Conservation (phyloP, 805 yeast genomes). For the Ascoidea rubescens region DNA sequence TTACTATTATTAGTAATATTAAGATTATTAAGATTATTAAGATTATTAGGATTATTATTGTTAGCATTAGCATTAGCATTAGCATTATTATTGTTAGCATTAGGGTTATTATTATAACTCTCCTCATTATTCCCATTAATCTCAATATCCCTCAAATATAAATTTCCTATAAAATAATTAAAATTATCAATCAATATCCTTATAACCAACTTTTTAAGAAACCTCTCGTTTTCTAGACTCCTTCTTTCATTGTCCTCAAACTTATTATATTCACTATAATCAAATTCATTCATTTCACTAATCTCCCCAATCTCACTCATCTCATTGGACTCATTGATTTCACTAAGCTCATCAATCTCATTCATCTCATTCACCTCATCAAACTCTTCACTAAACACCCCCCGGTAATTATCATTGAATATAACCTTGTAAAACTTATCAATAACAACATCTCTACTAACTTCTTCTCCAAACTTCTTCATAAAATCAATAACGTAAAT, state of each 20-base stretch:
- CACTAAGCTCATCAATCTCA: not conserved
- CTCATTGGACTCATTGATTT: not conserved
- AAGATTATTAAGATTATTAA: not conserved
- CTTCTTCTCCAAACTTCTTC: not conserved
- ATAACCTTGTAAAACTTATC: no score
- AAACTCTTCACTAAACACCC: not conserved
- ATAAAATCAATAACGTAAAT: no score
- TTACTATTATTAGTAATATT: no score
- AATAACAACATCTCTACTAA: no score
- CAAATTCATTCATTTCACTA: not conserved
- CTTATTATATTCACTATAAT: no score
- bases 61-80: not conserved
- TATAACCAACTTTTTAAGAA: no score
- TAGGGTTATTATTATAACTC: no score
- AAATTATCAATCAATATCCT: not conserved
- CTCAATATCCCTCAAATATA: not conserved
- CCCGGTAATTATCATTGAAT: not conserved
- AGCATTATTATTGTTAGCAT: not conserved
- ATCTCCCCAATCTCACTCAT: not conserved
- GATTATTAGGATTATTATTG: not conserved
- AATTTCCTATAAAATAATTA: not conserved
- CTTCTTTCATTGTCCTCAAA: no score
- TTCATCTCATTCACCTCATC: not conserved
- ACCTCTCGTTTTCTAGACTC: no score
- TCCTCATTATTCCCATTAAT: no score